A percentile compares a stretch with the other conserved stretches of the same genome.
Conservation (phyloP, 148 eudicot species). For the Persicaria tinctoria region DNA sequence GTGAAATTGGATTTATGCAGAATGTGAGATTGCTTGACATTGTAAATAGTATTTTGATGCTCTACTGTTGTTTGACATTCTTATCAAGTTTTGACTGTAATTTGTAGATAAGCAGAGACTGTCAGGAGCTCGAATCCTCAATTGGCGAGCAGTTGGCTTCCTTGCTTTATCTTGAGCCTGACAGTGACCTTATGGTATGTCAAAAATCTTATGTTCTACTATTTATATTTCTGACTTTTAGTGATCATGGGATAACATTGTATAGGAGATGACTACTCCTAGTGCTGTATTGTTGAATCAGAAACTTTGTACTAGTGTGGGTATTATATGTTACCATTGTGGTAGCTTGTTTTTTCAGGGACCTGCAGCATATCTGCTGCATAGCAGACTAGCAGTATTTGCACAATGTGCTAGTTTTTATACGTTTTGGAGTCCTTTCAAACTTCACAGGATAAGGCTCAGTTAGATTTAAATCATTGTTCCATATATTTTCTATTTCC, state of each 20-base stretch:
- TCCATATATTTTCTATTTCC: neutral
- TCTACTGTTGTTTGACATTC: neutral
- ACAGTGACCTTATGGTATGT: conserved; percentile 93
- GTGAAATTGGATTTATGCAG: neutral
- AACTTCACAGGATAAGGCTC: neutral
- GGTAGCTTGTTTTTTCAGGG: neutral
- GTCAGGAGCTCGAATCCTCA: conserved; percentile 92
- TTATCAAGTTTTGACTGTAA: neutral
- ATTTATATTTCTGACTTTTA: neutral
- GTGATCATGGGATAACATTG: neutral
- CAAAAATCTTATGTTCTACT: neutral
- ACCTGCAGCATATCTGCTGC: neutral
- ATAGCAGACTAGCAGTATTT: neutral
- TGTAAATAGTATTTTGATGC: neutral
- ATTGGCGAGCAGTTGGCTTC: conserved; percentile 95
- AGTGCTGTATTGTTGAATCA: neutral
- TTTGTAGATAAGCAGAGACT: conserved; percentile 94
- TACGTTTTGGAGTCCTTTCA: neutral
- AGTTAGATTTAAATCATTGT: neutral
- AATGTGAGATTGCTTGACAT: neutral
- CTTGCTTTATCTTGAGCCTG: conserved; percentile 92
- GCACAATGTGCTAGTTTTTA: neutral
- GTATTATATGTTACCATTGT: neutral
- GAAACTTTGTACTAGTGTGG: neutral
- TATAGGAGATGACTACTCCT: neutral